These are phyloP conservation scores for Suillus discolor DNA, from an alignment of 768 basidiomycete genomes.

Conservation along the genomic window DNA sequence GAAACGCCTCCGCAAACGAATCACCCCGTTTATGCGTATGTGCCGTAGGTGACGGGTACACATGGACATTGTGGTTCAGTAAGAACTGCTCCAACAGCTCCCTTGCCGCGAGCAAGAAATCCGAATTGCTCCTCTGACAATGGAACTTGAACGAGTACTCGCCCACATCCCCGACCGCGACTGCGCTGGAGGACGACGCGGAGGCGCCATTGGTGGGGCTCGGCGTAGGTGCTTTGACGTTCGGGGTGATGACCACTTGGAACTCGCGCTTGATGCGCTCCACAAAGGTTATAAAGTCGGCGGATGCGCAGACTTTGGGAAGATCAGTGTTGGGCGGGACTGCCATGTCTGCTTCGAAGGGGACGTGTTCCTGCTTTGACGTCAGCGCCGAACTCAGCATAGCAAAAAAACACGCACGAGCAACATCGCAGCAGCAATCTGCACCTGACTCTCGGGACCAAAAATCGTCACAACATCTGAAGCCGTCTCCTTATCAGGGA, in stretches of 20 bases:
- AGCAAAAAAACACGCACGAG: slow-evolving; percentile 54
- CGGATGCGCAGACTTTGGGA: slow-evolving; percentile 67
- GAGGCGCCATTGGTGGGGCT: slow-evolving; percentile 48
- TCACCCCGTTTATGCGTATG: slow-evolving; percentile 85
- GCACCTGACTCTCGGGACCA: slow-evolving; percentile 95
- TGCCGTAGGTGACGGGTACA: slow-evolving; percentile 78
- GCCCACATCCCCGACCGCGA: slow-evolving; percentile 31
- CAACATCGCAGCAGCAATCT: slow-evolving; percentile 95
- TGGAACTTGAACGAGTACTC: slow-evolving; percentile 95
- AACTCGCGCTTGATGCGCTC: slow-evolving; percentile 93
- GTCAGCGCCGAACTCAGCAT: not conserved
- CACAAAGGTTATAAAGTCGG: slow-evolving; percentile 85
- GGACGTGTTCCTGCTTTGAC: slow-evolving; percentile 82
- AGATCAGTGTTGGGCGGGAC: slow-evolving; percentile 85
- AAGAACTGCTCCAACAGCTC: slow-evolving; percentile 95
- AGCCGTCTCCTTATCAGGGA: slow-evolving; percentile 93
- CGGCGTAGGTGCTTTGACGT: slow-evolving; percentile 54
- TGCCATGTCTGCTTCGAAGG: slow-evolving; percentile 93
- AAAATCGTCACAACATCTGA: slow-evolving; percentile 95
- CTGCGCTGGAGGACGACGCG: slow-evolving; percentile 33
- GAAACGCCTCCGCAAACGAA: slow-evolving; percentile 93
- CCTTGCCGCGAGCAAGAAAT: slow-evolving; percentile 85
- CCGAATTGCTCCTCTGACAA: slow-evolving; percentile 93
- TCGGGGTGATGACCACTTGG: slow-evolving; percentile 87
- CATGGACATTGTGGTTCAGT: slow-evolving; percentile 78